Percentiles rank a stretch among this genome's conserved stretches.
Conservation (phyloP, 495 filamentous ascomycete genomes). For the Durotheca rogersii region DNA sequence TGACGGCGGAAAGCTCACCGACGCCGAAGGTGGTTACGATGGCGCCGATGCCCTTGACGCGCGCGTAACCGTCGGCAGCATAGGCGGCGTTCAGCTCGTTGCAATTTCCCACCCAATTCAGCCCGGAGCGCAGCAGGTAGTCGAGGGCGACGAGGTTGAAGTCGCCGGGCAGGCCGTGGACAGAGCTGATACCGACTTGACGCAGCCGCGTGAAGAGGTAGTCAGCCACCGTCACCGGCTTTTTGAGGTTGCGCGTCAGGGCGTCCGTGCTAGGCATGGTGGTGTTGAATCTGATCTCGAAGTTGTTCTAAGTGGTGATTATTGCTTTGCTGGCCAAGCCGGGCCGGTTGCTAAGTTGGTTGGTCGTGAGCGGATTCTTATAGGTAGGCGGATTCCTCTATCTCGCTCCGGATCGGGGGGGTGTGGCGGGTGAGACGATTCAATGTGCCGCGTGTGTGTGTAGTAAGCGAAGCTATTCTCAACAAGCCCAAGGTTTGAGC, state of each 20-base stretch:
- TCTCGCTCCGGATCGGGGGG: too few relatives aligned
- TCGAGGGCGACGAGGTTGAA: conserved; percentile 72
- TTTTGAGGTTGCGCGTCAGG: conserved; percentile 40
- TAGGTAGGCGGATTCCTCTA: background rate
- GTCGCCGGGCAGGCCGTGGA: conserved; percentile 76
- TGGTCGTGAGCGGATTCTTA: background rate
- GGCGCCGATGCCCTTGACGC: conserved; percentile 70
- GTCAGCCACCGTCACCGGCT: conserved; percentile 52
- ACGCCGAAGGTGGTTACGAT: conserved; percentile 80
- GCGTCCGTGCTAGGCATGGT: conserved; percentile 36
- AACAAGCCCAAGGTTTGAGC: too few relatives aligned
- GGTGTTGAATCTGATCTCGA: too few relatives aligned
- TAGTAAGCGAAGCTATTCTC: too few relatives aligned
- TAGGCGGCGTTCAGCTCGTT: conserved; percentile 86
- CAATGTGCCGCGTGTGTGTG: too few relatives aligned
- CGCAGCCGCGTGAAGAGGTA: conserved; percentile 71
- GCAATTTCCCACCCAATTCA: conserved; percentile 76
- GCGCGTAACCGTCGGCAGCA: conserved; percentile 78
- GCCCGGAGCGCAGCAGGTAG: conserved; percentile 59
- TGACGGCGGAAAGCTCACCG: conserved; percentile 74
- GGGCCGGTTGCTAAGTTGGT: too few relatives aligned
- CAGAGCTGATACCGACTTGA: conserved; percentile 66
- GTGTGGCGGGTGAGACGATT: too few relatives aligned
- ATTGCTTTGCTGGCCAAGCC: too few relatives aligned
- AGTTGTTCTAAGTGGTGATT: too few relatives aligned